Base-by-base conservation (phyloP, 108 stramenopile species). In the Skeletonema costatum region DNA sequence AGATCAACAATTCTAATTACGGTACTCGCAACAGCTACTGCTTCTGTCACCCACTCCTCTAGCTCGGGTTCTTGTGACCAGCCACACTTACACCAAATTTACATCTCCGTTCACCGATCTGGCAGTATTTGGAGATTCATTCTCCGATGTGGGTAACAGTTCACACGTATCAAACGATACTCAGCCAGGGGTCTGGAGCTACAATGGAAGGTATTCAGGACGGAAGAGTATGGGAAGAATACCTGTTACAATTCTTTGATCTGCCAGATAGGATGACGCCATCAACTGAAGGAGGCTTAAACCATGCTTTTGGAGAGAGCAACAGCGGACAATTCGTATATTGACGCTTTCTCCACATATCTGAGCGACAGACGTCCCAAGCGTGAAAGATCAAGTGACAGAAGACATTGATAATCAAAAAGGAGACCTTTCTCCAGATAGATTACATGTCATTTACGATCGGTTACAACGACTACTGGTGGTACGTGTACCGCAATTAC, bases 131-230 rank as follows among this genome's bases (percentile, higher is more conserved):
- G 73, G 42, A 14, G 73, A 73, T 50, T 63, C 73, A 16, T 36
- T 73, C 29, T 73, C 73, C 44, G 73, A 73, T 48, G 73, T 73
- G 13, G 73, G 73, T 10, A 73, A 73, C 36, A 48, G n/a, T 63
- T 11, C 12, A 64, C 32, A 59, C 33, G 31, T 8, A 14, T 70
- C 69, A 7, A 64, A 64, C 17, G 73, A 44, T 1, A 64, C 44
- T n/a, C 42, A 51, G 32, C 62, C 73, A 9, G 73, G 73, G 46
- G 33, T 36, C 8, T 73, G 63, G 63, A 73, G 73, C 48, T 64
- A 32, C 30, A 39, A 51, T 5, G 73, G 73, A 29, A 33, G 73
- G 19, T 73, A 64, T 29, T 64, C 48, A 9, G 73, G n/a, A 73
- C 62, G 73, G 73, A 3, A n/a, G 64, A 32, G 73, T 64, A 25